Conservation (phyloP, 2,329 filamentous ascomycete species). For the Helicocarpus griseus region DNA sequence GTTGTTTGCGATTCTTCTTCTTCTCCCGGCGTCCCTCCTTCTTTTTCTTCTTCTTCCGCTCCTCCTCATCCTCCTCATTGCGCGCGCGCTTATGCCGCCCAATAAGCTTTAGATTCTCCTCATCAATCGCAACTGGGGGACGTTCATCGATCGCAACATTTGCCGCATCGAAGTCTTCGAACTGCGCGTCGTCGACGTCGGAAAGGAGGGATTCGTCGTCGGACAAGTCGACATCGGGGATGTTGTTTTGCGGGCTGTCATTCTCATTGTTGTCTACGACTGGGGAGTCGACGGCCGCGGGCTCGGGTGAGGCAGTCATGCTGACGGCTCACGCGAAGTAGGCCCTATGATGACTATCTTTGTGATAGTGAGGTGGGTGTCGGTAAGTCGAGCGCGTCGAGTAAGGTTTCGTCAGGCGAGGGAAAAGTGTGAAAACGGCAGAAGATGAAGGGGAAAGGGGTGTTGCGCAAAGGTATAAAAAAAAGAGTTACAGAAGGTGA, state of each 20-base stretch:
- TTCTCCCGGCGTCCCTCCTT: constrained; percentile 46
- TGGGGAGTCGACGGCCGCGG: constrained; percentile 8
- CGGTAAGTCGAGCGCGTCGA: not conserved
- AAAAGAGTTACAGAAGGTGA: not conserved
- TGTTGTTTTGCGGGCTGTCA: constrained; percentile 13
- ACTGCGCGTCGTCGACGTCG: constrained; percentile 56
- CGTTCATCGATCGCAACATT: constrained; percentile 53
- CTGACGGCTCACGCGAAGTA: constrained; percentile 3
- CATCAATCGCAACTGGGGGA: constrained; percentile 49
- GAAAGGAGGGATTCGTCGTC: constrained; percentile 55
- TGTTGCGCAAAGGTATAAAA: too few relatives aligned
- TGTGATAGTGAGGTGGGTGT: not conserved
- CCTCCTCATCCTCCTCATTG: constrained; percentile 50
- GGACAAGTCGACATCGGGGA: constrained; percentile 37
- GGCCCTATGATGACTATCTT: not conserved
- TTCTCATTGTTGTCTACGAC: constrained; percentile 14
- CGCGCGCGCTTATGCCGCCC: constrained; percentile 58
- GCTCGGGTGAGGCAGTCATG: constrained; percentile 33
- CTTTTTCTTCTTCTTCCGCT: constrained; percentile 59
- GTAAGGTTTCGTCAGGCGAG: not conserved
- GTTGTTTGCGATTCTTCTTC: constrained; percentile 61
- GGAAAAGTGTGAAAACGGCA: not conserved
- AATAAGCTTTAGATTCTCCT: constrained; percentile 51
- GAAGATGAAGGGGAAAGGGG: not conserved
- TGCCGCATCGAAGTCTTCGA: constrained; percentile 54